Evolutionary conservation across 1,284 basidiomycete species (phyloP).

Genomic region (Dichomitus squalens): DNA sequence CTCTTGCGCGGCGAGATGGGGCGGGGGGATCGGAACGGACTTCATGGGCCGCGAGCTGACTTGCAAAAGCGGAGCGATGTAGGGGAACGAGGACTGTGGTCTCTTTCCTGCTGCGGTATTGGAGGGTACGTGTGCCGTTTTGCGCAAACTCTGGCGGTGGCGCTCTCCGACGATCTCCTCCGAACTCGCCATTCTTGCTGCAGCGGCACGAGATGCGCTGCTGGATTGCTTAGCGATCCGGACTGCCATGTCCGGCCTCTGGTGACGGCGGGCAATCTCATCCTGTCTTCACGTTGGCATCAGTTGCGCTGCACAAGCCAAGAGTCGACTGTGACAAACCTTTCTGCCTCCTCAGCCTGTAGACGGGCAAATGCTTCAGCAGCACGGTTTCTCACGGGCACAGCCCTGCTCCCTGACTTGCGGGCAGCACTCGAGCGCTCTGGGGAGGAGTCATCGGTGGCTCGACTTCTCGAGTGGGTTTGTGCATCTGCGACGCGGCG

Average conservation of each 20-base stretch:
- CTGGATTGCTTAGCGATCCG: background rate
- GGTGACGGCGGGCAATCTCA: background rate
- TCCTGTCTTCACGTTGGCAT: background rate
- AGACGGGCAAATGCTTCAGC: background rate
- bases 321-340: background rate
- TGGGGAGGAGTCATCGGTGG: background rate
- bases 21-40: background rate
- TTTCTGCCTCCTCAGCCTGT: background rate
- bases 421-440: background rate
- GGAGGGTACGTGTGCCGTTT: background rate
- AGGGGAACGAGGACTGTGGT: constrained; percentile 18
- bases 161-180: background rate
- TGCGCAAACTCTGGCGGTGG: background rate
- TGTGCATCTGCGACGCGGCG: background rate
- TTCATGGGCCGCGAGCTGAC: constrained; percentile 4
- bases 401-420: background rate
- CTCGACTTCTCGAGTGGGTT: background rate
- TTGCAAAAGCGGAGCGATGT: constrained; percentile 17
- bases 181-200: background rate
- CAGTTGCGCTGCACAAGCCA: background rate
- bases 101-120: background rate
- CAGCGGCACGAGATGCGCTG: background rate
- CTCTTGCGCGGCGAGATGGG: constrained; percentile 5
- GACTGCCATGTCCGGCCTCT: too few relatives aligned
- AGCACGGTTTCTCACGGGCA: background rate